phyloP scores from a whole-genome alignment of 805 yeast genomes.

The Suhomyces pyralidae region DNA sequence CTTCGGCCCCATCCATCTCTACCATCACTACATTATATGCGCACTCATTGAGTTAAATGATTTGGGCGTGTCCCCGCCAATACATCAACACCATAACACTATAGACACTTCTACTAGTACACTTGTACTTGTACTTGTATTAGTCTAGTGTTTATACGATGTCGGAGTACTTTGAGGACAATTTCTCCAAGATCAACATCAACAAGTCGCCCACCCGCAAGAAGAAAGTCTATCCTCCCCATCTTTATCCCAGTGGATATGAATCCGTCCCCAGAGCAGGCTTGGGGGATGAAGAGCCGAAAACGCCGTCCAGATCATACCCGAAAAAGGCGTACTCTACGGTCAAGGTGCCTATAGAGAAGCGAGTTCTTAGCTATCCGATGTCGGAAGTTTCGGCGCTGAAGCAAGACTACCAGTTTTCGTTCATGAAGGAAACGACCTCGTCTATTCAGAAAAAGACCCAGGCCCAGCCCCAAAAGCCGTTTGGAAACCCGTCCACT shows the following conservation, averaged over 20 bases:
- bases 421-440: conserved; percentile 42
- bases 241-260: conserved; percentile 12
- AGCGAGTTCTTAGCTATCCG: conserved; percentile 16
- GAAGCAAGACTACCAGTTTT: conserved; percentile 22
- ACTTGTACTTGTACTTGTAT: no score
- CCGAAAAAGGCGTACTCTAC: conserved; percentile 12
- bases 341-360: conserved; percentile 10
- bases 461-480: no score
- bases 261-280: background rate
- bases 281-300: conserved; percentile 4
- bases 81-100: conserved; percentile 2
- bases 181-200: conserved; percentile 31
- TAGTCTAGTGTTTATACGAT: no score
- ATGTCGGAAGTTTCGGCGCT: conserved; percentile 14
- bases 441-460: conserved; percentile 33
- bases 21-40: no score
- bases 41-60: background rate
- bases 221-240: conserved; percentile 20
- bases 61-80: conserved; percentile 2
- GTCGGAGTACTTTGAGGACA: conserved; percentile 22
- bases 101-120: no score
- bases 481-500: no score
- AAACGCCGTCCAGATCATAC: conserved; percentile 19
- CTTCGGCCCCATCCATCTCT: background rate
- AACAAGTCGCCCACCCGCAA: conserved; percentile 20